These are phyloP conservation scores for Xylaria nigripes DNA, from an alignment of 495 filamentous ascomycete genomes.

Conservation along the genomic window DNA sequence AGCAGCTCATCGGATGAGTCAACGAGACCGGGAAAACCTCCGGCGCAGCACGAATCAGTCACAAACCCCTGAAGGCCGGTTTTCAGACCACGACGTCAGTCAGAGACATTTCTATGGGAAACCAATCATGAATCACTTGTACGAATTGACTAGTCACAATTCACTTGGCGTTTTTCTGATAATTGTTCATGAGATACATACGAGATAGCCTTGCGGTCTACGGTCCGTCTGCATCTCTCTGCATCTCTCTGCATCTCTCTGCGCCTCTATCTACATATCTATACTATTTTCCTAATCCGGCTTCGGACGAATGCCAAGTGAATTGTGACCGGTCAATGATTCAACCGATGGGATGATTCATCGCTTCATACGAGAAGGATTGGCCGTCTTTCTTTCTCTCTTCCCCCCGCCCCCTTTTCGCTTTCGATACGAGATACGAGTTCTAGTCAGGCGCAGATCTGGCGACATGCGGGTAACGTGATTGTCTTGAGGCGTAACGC, in stretches of 20 bases:
- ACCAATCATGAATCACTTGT: background rate
- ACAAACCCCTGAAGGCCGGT: conserved; percentile 2
- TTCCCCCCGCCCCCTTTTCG: background rate
- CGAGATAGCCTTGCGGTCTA: background rate
- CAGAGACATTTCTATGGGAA: background rate
- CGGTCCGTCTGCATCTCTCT: background rate
- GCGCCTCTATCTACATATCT: background rate
- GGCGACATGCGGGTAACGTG: background rate
- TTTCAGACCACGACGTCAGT: background rate
- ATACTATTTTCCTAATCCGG: background rate
- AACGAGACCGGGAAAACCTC: conserved; percentile 7
- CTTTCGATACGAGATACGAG: background rate
- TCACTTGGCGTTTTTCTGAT: background rate
- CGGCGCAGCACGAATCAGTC: conserved; percentile 11
- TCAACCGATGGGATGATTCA: background rate
- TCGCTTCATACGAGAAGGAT: background rate
- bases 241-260: no score
- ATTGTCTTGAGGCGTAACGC: background rate
- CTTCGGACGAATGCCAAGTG: background rate
- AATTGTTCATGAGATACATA: background rate
- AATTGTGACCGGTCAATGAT: conserved; percentile 6
- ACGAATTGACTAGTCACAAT: background rate
- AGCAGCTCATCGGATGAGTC: conserved; percentile 28
- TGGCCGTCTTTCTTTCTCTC: no score
- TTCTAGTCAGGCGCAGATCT: background rate